Evolutionary conservation across 2,329 filamentous ascomycete genomes (phyloP).

Genomic region (Hirsutella rhossiliensis): DNA sequence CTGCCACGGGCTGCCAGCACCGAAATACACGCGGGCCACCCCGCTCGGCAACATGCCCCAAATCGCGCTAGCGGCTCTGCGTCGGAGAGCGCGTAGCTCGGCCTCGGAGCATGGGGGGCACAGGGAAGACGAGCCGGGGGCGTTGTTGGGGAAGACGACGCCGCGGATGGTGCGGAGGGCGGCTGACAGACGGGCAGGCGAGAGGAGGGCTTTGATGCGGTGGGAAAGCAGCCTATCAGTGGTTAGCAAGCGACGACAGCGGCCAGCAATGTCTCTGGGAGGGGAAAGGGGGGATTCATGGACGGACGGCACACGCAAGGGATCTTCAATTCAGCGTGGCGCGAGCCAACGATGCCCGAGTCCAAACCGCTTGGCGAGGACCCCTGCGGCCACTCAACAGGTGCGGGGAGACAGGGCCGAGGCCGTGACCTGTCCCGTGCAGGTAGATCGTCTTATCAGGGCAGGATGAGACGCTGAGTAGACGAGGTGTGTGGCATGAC

Average conservation of each 20-base stretch:
- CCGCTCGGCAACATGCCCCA: constrained; percentile 34
- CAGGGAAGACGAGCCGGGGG: constrained; percentile 51
- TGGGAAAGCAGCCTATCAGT: constrained; percentile 44
- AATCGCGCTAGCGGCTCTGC: constrained; percentile 52
- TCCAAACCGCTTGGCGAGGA: neutral
- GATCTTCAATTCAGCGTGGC: neutral
- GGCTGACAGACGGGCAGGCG: constrained; percentile 51
- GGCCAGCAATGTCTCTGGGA: neutral
- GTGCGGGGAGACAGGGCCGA: neutral
- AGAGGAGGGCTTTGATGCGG: constrained; percentile 44
- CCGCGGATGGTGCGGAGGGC: constrained; percentile 61
- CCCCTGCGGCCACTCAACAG: neutral
- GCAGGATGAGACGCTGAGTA: neutral
- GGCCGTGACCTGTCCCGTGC: neutral
- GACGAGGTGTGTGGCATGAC: too few relatives aligned
- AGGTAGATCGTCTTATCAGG: neutral
- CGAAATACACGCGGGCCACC: constrained; percentile 39
- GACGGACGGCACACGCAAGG: neutral
- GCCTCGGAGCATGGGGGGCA: constrained; percentile 47
- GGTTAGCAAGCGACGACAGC: neutral
- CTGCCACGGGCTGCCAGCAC: constrained; percentile 16
- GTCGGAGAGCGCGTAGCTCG: constrained; percentile 49
- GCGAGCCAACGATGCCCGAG: neutral
- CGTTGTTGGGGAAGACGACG: constrained; percentile 78
- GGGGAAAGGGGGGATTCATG: neutral